Conservation (phyloP, 306 rosid genomes). For the Hippophae tibetana region DNA sequence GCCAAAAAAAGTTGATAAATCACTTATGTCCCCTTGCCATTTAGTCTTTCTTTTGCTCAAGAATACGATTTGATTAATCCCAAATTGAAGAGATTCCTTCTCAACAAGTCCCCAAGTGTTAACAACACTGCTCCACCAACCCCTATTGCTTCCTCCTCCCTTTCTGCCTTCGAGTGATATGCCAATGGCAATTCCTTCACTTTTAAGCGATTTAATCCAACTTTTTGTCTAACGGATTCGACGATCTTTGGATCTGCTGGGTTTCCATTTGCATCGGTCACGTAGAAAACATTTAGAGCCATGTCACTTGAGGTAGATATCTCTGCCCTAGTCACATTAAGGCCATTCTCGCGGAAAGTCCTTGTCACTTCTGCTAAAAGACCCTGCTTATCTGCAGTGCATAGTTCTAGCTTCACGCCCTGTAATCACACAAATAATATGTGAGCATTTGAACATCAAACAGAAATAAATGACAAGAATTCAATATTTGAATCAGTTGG, state of each 20-base stretch:
- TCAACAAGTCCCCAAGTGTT: constrained; percentile 78
- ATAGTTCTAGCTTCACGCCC: constrained; percentile 75
- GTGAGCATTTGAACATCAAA: not conserved
- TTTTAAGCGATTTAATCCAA: constrained; percentile 48
- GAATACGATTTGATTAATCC: constrained; percentile 78
- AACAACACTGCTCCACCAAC: constrained; percentile 83
- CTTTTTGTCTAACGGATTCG: constrained; percentile 71
- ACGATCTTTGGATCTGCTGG: constrained; percentile 63
- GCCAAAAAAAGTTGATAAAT: constrained; percentile 22
- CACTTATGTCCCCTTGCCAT: constrained; percentile 27
- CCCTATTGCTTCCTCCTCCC: constrained; percentile 54
- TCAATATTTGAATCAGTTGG: not conserved
- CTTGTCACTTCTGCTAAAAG: constrained; percentile 83
- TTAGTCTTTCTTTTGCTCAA: constrained; percentile 12
- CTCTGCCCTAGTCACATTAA: constrained; percentile 80
- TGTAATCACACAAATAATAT: constrained; percentile 16
- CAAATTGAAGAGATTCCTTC: constrained; percentile 74
- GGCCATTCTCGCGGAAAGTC: constrained; percentile 86
- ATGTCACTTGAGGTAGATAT: constrained; percentile 64
- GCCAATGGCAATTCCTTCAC: constrained; percentile 69
- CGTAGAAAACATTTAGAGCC: constrained; percentile 68
- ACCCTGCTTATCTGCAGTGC: constrained; percentile 51
- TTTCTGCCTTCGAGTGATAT: constrained; percentile 29
- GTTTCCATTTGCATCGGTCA: constrained; percentile 77
- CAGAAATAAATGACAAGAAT: not conserved